These are phyloP conservation scores for Podospora australis DNA, from an alignment of 495 filamentous ascomycete species.

Conservation along the genomic window DNA sequence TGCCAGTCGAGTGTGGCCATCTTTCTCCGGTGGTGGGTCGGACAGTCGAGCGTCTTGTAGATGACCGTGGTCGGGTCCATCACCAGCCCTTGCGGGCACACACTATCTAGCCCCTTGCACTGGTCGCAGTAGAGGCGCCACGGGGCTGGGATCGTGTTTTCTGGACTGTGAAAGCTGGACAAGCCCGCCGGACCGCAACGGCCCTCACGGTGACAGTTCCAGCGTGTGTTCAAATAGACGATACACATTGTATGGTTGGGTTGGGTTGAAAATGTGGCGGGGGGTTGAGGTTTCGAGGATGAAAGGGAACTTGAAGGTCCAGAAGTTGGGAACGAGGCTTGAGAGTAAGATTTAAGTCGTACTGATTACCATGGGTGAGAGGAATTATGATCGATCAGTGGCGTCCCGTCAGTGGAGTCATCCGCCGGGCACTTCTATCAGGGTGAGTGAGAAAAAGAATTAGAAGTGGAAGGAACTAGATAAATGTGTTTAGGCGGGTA, in stretches of 20 bases:
- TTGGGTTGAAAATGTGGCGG: too few species aligned
- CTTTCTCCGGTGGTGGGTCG: background rate
- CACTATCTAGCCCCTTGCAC: background rate
- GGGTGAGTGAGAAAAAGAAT: too few species aligned
- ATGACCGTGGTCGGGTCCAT: background rate
- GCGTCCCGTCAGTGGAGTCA: too few species aligned
- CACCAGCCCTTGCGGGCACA: background rate
- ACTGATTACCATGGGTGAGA: too few species aligned
- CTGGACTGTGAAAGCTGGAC: background rate
- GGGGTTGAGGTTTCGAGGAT: too few species aligned
- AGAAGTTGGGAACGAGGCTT: too few species aligned
- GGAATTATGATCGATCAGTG: too few species aligned
- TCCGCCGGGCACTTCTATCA: too few species aligned
- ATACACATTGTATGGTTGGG: background rate
- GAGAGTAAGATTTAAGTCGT: too few species aligned
- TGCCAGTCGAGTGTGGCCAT: background rate
- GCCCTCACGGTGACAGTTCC: background rate
- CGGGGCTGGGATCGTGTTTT: background rate
- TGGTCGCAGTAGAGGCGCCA: background rate
- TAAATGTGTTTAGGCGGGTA: too few species aligned
- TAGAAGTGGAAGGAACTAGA: too few species aligned
- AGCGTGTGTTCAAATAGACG: background rate
- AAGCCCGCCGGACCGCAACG: background rate
- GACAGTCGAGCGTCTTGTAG: background rate
- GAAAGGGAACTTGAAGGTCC: too few species aligned